phyloP scores from a whole-genome alignment of 2,329 filamentous ascomycete species.

The Fusarium drepaniforme region DNA sequence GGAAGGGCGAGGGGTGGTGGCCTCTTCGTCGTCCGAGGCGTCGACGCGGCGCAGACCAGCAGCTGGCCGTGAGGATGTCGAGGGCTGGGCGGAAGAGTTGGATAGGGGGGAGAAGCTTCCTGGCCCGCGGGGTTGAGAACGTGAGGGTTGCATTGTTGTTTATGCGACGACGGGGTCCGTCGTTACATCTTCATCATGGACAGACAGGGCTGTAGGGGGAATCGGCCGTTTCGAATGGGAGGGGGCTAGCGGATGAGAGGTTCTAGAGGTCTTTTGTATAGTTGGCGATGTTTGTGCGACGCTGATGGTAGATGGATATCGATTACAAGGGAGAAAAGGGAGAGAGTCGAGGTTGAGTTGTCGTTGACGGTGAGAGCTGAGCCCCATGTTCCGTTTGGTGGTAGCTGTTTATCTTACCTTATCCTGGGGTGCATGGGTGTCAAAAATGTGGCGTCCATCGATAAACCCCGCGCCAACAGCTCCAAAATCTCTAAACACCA shows the following conservation, averaged over 20 bases:
- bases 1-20: constrained; percentile 41
- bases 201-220: constrained; percentile 12
- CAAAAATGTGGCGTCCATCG: constrained; percentile 26
- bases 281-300: background rate
- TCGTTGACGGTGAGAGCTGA: constrained; percentile 10
- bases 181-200: constrained; percentile 58
- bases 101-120: constrained; percentile 69
- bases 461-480: constrained; percentile 37
- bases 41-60: constrained; percentile 47
- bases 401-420: background rate
- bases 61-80: constrained; percentile 47
- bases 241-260: background rate
- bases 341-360: constrained; percentile 5
- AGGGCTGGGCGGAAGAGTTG: constrained; percentile 44
- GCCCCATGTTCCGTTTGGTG: background rate
- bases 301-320: background rate
- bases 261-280: no score
- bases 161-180: constrained; percentile 40
- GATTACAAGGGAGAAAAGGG: background rate
- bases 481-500: constrained; percentile 9
- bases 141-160: constrained; percentile 62
- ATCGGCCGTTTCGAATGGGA: constrained; percentile 13
- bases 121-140: constrained; percentile 60
- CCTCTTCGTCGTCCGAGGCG: constrained; percentile 45
- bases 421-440: constrained; percentile 10